Base-by-base conservation (phyloP, 1,284 basidiomycete species). In the Ganoderma leucocontextum region DNA sequence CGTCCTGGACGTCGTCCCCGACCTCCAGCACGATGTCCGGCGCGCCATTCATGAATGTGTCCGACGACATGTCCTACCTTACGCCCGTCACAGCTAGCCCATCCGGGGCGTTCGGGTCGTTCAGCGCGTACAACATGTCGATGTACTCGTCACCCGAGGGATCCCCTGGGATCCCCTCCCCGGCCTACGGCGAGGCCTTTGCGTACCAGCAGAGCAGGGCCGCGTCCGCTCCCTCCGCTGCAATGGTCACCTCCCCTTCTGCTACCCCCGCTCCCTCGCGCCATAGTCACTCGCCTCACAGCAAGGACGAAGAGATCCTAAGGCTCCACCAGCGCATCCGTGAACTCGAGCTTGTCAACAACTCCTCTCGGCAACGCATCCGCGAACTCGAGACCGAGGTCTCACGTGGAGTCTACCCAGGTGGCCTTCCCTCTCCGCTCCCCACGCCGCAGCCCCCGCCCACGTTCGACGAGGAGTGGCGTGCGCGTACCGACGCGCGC, bases 401-500 rank as follows among this genome's bases (percentile, higher is more conserved):
- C 57, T 79, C 80, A 25, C 79, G 76, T 49, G 67, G 72, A 39
- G 75, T 74, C 62, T 79, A 68, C 74, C 74, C 65, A 33, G 70
- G 72, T 68, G 71, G 77, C 65, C 78, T 82, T 42, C 80, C 81
- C 41, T 78, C 83, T 6, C 78, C 80, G 19, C 66, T 77, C 22
- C 77, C 81, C 17, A 83, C 84, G 0, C 84, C 87, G 0, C 76
- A 82, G 8, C 77, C 82, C 7, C 83, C 86, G 9, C 74, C 85
- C 25, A 76, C 80, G 44, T 90, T 91, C 80, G 82, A 87, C 55
- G 79, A 82, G 33, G 85, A 87, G 3, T 94, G 92, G 92, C 85
- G 85, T 55, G 82, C 84, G 13, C 89, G 92, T 67, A 94, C 91
- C 0, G 88, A 91, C 9, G 86, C 89, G 6, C 91, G 93, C 33